phyloP scores from a whole-genome alignment of 306 rosid species.

The Citrullus colocynthis region DNA sequence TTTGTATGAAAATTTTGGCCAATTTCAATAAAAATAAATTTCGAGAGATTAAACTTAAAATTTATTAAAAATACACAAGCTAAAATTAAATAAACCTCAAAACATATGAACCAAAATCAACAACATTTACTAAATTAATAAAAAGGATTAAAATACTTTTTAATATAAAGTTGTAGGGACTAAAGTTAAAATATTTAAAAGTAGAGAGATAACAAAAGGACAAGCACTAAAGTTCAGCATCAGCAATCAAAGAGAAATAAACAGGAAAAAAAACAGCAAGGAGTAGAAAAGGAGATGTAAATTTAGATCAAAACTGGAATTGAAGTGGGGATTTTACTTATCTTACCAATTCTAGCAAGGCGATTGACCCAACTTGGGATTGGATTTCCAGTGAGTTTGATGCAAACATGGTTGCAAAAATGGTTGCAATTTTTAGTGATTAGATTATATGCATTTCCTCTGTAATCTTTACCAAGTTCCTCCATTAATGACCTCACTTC shows the following conservation, averaged over 20 bases:
- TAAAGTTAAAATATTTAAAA: neutral
- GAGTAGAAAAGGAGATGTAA: neutral
- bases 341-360: slow-evolving; percentile 73
- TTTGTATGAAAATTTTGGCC: no score
- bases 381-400: slow-evolving; percentile 60
- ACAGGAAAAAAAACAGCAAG: neutral
- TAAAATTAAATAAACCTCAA: no score
- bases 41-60: no score
- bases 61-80: no score
- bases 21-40: no score
- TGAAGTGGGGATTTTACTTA: neutral
- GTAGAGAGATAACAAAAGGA: no score
- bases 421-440: slow-evolving; percentile 88
- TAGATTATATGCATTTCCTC: slow-evolving; percentile 78
- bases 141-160: neutral
- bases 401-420: slow-evolving; percentile 63
- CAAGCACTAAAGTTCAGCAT: neutral
- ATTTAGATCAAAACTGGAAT: neutral
- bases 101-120: no score
- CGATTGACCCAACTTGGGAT: slow-evolving; percentile 95
- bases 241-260: neutral
- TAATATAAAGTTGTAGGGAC: neutral
- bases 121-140: neutral
- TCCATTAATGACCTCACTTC: slow-evolving; percentile 59
- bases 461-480: slow-evolving; percentile 47